Conservation (phyloP, 2,329 filamentous ascomycete species). For the Ceratocystis smalleyi region DNA sequence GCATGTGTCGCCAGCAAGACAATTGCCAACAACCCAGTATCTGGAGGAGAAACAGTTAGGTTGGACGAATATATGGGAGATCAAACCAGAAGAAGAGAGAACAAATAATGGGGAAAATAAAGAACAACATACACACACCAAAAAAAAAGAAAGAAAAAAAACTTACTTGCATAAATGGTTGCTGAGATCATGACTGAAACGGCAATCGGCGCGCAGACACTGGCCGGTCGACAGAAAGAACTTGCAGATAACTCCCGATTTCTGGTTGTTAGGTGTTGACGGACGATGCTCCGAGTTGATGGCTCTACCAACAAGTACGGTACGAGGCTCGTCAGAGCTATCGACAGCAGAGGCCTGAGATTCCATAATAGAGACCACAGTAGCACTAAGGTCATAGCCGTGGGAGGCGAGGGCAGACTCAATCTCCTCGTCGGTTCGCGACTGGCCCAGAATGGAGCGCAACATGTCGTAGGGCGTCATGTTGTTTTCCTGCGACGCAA, state of each 20-base stretch:
- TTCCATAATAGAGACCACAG: slow-evolving; percentile 79
- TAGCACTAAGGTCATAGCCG: slow-evolving; percentile 84
- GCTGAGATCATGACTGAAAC: slow-evolving; percentile 91
- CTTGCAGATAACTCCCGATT: slow-evolving; percentile 85
- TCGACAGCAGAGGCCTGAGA: slow-evolving; percentile 28
- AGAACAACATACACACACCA: not conserved
- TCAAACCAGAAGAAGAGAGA: slow-evolving; percentile 13
- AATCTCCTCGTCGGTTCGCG: slow-evolving; percentile 84
- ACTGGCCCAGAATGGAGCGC: slow-evolving; percentile 79
- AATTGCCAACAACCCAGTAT: slow-evolving; percentile 94
- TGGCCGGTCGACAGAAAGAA: slow-evolving; percentile 94
- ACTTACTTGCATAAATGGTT: slow-evolving; percentile 96
- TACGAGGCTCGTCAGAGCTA: slow-evolving; percentile 40
- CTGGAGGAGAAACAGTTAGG: slow-evolving; percentile 28
- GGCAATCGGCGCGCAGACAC: slow-evolving; percentile 86
- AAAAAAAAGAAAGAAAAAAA: slow-evolving; percentile 14
- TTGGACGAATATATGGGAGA: slow-evolving; percentile 19
- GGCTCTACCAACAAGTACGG: slow-evolving; percentile 75
- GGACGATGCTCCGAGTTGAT: slow-evolving; percentile 63
- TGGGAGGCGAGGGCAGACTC: slow-evolving; percentile 78
- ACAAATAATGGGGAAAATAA: slow-evolving; percentile 8
- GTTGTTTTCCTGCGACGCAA: slow-evolving; percentile 52
- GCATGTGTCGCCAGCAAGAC: slow-evolving; percentile 81
- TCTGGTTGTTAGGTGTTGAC: slow-evolving; percentile 59
- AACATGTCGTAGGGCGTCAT: slow-evolving; percentile 99